phyloP scores from a whole-genome alignment of 1,139 yeast genomes.

The Geotrichum siamense region DNA sequence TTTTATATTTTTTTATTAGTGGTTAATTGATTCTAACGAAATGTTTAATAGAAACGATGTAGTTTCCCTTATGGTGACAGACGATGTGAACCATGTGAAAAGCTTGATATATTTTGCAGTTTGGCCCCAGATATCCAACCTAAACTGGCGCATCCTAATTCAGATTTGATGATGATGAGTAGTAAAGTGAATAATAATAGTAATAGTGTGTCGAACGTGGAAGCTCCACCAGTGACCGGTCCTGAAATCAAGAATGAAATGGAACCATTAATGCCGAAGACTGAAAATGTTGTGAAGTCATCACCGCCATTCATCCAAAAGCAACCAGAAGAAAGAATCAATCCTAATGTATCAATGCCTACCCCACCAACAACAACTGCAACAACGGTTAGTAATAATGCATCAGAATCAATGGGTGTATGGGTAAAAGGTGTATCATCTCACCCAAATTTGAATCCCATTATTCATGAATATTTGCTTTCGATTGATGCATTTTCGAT shows the following conservation, averaged over 20 bases:
- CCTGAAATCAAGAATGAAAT: background rate
- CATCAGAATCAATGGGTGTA: slow-evolving; percentile 30
- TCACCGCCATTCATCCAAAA: too few species aligned
- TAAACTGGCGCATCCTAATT: slow-evolving; percentile 19
- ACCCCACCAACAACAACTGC: slow-evolving; percentile 3
- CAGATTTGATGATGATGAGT: slow-evolving; percentile 2
- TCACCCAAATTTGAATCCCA: slow-evolving; percentile 30
- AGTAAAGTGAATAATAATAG: background rate
- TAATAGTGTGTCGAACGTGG: background rate
- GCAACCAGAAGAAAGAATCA: background rate
- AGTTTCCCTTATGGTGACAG: slow-evolving; percentile 28
- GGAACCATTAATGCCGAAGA: background rate
- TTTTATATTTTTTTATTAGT: background rate
- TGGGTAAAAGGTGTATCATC: slow-evolving; percentile 34
- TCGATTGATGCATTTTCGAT: slow-evolving; percentile 38
- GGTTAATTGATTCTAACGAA: background rate
- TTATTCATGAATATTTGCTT: slow-evolving; percentile 33
- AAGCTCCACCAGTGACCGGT: background rate
- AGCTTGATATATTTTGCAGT: slow-evolving; percentile 31
- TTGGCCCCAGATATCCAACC: slow-evolving; percentile 31
- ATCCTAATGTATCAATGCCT: background rate
- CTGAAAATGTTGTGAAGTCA: background rate
- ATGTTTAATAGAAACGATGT: slow-evolving; percentile 26
- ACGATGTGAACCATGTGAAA: slow-evolving; percentile 31
- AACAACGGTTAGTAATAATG: background rate